Conservation (phyloP, 441 rosid genomes). For the Brassica hybrid region DNA sequence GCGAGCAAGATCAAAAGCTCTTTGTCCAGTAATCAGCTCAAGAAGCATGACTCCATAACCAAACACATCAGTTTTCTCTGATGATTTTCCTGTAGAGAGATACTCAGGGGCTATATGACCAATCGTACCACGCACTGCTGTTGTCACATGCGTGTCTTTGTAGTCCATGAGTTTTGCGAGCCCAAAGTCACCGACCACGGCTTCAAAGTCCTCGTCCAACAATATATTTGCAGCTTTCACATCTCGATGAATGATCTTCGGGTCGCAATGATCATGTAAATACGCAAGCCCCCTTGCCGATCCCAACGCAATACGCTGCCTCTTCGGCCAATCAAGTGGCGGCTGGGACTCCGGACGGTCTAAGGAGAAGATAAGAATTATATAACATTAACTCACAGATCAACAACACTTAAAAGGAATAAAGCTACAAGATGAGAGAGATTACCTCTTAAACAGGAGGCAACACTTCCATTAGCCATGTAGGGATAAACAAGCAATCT, state of each 20-base stretch:
- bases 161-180: slow-evolving; percentile 83
- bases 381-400: slow-evolving; percentile 29
- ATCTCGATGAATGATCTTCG: slow-evolving; percentile 80
- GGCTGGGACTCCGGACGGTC: slow-evolving; percentile 59
- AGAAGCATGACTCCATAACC: slow-evolving; percentile 94
- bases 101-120: slow-evolving; percentile 85
- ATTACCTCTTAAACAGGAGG: slow-evolving; percentile 88
- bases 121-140: slow-evolving; percentile 81
- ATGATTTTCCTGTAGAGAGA: slow-evolving; percentile 77
- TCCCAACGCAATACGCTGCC: slow-evolving; percentile 68
- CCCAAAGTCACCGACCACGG: slow-evolving; percentile 82
- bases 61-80: slow-evolving; percentile 81
- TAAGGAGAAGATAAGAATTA: slow-evolving; percentile 37
- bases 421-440: slow-evolving; percentile 15
- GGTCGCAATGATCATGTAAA: slow-evolving; percentile 78
- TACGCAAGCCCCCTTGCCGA: slow-evolving; percentile 81
- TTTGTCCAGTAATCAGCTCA: slow-evolving; percentile 85
- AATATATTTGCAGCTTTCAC: slow-evolving; percentile 83
- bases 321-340: slow-evolving; percentile 64
- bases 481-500: slow-evolving; percentile 90
- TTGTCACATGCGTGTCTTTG: slow-evolving; percentile 78
- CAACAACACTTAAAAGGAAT: neutral
- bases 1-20: slow-evolving; percentile 87
- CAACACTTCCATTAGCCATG: slow-evolving; percentile 98
- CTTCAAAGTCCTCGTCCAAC: slow-evolving; percentile 79